Percentiles rank a stretch among this genome's conserved stretches.
Conservation (phyloP, 345 rosid genomes). For the Gossypium herbaceum region DNA sequence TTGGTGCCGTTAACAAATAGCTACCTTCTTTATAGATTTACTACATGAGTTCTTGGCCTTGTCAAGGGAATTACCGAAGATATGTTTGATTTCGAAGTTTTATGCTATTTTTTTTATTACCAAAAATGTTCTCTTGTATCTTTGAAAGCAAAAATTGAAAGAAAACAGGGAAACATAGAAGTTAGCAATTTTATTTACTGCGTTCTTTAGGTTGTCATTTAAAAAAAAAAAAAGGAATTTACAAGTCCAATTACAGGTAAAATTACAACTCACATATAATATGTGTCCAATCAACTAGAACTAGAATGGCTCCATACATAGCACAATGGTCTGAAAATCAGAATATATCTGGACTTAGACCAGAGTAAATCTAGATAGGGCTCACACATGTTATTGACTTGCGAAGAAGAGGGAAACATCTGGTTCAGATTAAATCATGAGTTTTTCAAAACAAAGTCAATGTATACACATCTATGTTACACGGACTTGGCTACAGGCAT, state of each 20-base stretch:
- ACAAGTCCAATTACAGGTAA: too few relatives aligned
- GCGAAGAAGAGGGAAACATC: neutral
- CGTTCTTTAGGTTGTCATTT: too few relatives aligned
- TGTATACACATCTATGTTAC: too few relatives aligned
- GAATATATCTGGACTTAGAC: too few relatives aligned
- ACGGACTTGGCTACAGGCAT: too few relatives aligned
- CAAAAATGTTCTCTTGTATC: neutral
- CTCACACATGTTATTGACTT: neutral
- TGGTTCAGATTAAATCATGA: neutral
- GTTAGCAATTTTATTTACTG: neutral
- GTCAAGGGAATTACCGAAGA: neutral
- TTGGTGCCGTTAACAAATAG: neutral
- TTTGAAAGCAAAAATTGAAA: neutral
- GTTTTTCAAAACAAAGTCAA: neutral
- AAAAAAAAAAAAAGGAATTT: too few relatives aligned
- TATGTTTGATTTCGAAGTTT: neutral
- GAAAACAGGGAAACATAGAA: neutral
- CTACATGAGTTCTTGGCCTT: neutral
- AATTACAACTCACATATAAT: too few relatives aligned
- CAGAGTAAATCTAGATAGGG: too few relatives aligned
- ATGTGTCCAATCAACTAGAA: too few relatives aligned
- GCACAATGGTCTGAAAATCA: too few relatives aligned
- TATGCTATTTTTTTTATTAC: neutral
- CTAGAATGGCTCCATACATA: too few relatives aligned
- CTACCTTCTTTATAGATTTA: neutral